phyloP scores from a whole-genome alignment of 805 yeast species.

The Geotrichum ghanense region DNA sequence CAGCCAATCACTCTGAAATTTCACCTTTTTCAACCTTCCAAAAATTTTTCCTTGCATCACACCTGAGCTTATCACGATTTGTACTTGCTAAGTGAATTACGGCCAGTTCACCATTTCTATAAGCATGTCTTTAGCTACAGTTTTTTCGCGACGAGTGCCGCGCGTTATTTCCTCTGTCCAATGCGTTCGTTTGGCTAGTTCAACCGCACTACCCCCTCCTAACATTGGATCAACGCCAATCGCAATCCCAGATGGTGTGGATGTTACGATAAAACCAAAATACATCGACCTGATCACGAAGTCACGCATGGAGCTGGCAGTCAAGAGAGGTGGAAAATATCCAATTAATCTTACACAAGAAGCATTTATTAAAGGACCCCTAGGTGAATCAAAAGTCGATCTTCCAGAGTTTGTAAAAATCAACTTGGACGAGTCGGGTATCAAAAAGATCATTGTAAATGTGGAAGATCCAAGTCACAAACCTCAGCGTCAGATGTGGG shows the following conservation, averaged over 20 bases:
- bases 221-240: constrained; percentile 76
- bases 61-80: too few species aligned
- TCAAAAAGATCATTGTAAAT: constrained; percentile 27
- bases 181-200: too few species aligned
- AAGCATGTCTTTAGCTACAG: neutral
- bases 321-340: constrained; percentile 55
- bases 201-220: constrained; percentile 6
- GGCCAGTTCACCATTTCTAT: neutral
- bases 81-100: too few species aligned
- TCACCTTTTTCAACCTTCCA: neutral
- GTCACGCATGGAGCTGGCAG: constrained; percentile 42
- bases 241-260: constrained; percentile 50
- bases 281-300: constrained; percentile 20
- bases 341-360: constrained; percentile 45
- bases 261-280: constrained; percentile 26
- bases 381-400: constrained; percentile 50
- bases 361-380: constrained; percentile 63
- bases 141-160: neutral
- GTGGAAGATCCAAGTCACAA: constrained; percentile 48
- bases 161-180: too few species aligned
- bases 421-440: constrained; percentile 11
- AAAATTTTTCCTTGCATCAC: neutral
- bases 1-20: neutral
- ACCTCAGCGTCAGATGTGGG: constrained; percentile 87
- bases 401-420: constrained; percentile 63